Percentiles rank a stretch among this genome's conserved stretches.
Conservation (phyloP, 2,329 filamentous ascomycete genomes). For the Gaeumannomyces sp. region DNA sequence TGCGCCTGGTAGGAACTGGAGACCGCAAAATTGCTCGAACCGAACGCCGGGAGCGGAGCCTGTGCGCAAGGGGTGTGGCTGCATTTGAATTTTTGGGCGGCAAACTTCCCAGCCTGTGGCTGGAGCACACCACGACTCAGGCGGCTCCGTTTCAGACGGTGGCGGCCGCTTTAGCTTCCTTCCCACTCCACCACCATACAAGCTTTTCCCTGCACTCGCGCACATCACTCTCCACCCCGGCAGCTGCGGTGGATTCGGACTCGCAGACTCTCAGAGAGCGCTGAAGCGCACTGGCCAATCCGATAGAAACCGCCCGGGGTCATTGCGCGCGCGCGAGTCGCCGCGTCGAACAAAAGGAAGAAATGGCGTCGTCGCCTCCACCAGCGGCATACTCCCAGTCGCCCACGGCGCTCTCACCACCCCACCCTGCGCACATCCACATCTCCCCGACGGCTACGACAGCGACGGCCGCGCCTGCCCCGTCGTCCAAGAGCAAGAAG, state of each 20-base stretch:
- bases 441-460: slow-evolving; percentile 31
- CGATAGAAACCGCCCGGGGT: background rate
- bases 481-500: slow-evolving; percentile 44
- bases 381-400: slow-evolving; percentile 34
- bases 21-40: no score
- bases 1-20: no score
- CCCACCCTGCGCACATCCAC: slow-evolving; percentile 43
- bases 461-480: background rate
- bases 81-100: background rate
- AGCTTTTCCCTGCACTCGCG: background rate
- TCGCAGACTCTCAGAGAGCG: background rate
- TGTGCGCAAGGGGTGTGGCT: background rate
- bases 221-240: background rate
- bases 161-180: background rate
- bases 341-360: slow-evolving; percentile 13
- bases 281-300: slow-evolving; percentile 5
- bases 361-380: slow-evolving; percentile 49
- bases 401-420: slow-evolving; percentile 49
- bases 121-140: background rate
- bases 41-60: no score
- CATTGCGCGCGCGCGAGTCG: slow-evolving; percentile 12
- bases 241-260: background rate
- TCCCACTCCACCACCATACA: background rate
- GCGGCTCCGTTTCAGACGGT: background rate
- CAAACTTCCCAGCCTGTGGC: background rate